Percentiles rank a stretch among this genome's conserved stretches.
Conservation (phyloP, 306 rosid species). For the Medicago arabica region DNA sequence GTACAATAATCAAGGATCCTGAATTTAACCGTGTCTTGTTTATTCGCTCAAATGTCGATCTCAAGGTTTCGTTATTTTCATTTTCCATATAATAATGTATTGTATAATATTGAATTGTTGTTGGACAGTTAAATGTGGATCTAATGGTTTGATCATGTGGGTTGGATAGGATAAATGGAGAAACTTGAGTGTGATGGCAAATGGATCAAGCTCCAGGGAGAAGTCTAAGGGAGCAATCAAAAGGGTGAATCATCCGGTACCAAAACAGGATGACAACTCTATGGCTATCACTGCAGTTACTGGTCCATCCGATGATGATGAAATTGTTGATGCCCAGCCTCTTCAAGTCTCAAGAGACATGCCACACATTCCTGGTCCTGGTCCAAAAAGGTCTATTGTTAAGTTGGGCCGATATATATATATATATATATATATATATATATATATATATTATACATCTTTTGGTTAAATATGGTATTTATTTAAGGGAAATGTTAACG, state of each 20-base stretch:
- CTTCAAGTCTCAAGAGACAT: conserved; percentile 64
- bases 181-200: conserved; percentile 90
- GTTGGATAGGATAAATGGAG: conserved; percentile 91
- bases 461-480: conserved; percentile 5
- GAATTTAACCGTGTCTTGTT: conserved; percentile 76
- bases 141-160: conserved; percentile 40
- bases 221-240: conserved; percentile 69
- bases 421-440: too few species aligned
- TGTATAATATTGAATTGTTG: conserved; percentile 34
- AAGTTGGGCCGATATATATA: conserved; percentile 55
- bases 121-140: conserved; percentile 4
- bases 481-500: too few species aligned
- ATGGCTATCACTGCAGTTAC: conserved; percentile 41
- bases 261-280: conserved; percentile 72
- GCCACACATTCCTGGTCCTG: conserved; percentile 59
- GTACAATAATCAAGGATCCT: conserved; percentile 94
- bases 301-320: conserved; percentile 74
- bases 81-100: neutral
- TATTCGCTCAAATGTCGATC: conserved; percentile 98
- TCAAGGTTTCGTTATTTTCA: conserved; percentile 64
- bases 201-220: conserved; percentile 95
- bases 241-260: conserved; percentile 61
- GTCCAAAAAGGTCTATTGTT: conserved; percentile 71
- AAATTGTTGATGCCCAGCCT: conserved; percentile 62
- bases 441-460: too few species aligned